These are phyloP conservation scores for Diaporthe ilicicola DNA, from an alignment of 2,329 filamentous ascomycete species.

Conservation along the genomic window DNA sequence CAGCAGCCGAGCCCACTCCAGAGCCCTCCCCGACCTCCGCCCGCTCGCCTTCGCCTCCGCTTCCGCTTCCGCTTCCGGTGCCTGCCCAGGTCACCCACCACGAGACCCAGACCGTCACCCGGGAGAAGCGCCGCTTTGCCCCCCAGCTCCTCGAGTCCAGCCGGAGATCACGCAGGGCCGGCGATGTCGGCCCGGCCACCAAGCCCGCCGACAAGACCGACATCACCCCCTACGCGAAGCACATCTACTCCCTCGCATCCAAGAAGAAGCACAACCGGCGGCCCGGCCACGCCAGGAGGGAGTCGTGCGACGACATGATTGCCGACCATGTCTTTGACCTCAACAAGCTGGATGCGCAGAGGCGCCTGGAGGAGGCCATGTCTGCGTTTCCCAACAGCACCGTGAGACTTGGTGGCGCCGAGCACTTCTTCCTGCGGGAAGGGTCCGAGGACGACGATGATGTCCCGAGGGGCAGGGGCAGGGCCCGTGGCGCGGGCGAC, in stretches of 20 bases:
- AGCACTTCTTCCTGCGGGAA: conserved; percentile 75
- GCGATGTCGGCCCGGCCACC: conserved; percentile 70
- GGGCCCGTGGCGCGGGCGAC: conserved; percentile 37
- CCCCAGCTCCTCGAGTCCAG: conserved; percentile 86
- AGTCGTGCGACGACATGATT: conserved; percentile 79
- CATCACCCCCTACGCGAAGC: conserved; percentile 70
- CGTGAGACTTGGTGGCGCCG: conserved; percentile 73
- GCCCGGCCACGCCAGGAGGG: conserved; percentile 61
- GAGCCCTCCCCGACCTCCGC: conserved; percentile 60
- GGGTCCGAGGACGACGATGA: conserved; percentile 65
- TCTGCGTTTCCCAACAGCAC: conserved; percentile 80
- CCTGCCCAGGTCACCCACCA: conserved; percentile 33
- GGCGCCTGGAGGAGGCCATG: conserved; percentile 81
- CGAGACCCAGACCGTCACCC: conserved; percentile 22
- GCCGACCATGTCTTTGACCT: conserved; percentile 81
- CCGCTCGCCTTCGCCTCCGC: conserved; percentile 51
- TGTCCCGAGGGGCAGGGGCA: conserved; percentile 44
- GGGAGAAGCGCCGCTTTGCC: conserved; percentile 66
- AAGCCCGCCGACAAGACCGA: conserved; percentile 76
- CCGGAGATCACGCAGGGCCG: conserved; percentile 72
- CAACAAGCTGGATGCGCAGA: conserved; percentile 81
- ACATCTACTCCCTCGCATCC: conserved; percentile 62
- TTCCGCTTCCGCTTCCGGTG: conserved; percentile 49
- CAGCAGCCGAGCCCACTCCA: conserved; percentile 59
- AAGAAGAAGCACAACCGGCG: conserved; percentile 50